Evolutionary conservation across 2,329 filamentous ascomycete species (phyloP).

Genomic region (Aspergillus amoenus): DNA sequence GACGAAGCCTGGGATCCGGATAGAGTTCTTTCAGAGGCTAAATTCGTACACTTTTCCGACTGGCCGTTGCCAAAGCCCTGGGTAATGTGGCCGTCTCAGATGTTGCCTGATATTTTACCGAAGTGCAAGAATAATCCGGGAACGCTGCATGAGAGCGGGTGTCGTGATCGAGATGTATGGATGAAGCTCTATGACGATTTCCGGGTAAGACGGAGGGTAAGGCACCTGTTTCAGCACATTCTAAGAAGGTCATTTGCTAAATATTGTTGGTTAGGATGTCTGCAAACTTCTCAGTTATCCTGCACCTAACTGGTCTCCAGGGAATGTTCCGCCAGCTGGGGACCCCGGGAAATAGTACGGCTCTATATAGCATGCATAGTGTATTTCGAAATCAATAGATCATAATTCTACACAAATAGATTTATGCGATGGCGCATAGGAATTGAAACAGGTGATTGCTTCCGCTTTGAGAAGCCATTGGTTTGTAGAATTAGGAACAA

Average conservation of each 20-base stretch:
- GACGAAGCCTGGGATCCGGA: conserved; percentile 61
- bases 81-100: conserved; percentile 44
- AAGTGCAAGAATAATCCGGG: conserved; percentile 36
- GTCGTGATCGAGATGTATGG: conserved; percentile 39
- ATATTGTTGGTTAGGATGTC: conserved; percentile 24
- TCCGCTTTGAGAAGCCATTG: no score
- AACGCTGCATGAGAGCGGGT: conserved; percentile 36
- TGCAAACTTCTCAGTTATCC: conserved; percentile 39
- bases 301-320: conserved; percentile 33
- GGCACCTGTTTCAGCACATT: background rate
- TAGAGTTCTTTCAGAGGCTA: conserved; percentile 57
- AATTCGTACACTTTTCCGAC: conserved; percentile 70
- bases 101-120: conserved; percentile 33
- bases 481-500: no score
- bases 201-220: conserved; percentile 32
- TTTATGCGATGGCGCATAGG: background rate
- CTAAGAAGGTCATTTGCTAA: background rate
- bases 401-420: background rate
- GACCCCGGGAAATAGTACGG: no score
- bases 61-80: conserved; percentile 69
- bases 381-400: background rate
- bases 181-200: conserved; percentile 39
- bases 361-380: background rate
- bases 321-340: background rate
- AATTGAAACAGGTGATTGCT: background rate